Conservation (phyloP, 352 stramenopile genomes). For the Halophytophthora polymorphica region DNA sequence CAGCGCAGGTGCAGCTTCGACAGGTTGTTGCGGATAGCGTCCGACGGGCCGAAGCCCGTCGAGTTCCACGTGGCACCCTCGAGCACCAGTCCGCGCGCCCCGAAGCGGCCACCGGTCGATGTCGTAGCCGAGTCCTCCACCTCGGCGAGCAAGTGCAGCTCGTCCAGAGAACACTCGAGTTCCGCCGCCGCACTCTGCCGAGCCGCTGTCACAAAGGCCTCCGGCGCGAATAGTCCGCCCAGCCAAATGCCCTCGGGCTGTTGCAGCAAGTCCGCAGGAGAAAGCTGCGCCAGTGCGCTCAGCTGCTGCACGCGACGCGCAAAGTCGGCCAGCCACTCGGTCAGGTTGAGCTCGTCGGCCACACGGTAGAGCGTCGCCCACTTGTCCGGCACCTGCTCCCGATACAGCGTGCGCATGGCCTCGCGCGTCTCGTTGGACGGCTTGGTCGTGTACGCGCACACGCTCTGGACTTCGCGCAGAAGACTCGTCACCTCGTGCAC, state of each 20-base stretch:
- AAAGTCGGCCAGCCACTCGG: slow-evolving; percentile 87
- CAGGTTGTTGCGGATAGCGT: slow-evolving; percentile 71
- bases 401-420: slow-evolving; percentile 72
- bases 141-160: slow-evolving; percentile 79
- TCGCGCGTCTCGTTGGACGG: slow-evolving; percentile 86
- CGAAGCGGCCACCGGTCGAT: slow-evolving; percentile 42
- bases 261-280: slow-evolving; percentile 36
- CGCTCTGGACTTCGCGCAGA: slow-evolving; percentile 62
- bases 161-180: slow-evolving; percentile 84
- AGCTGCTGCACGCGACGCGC: slow-evolving; percentile 70
- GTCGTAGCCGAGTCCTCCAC: slow-evolving; percentile 32
- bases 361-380: slow-evolving; percentile 65
- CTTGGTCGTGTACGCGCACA: slow-evolving; percentile 84
- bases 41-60: slow-evolving; percentile 67
- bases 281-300: slow-evolving; percentile 37
- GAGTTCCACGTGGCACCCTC: slow-evolving; percentile 79
- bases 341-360: slow-evolving; percentile 53
- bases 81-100: slow-evolving; percentile 70
- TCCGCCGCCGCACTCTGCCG: slow-evolving; percentile 85
- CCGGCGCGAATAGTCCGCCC: slow-evolving; percentile 91
- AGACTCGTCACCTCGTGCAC: slow-evolving; percentile 64
- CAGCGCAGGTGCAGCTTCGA: slow-evolving; percentile 74
- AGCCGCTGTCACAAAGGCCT: slow-evolving; percentile 91
- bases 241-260: slow-evolving; percentile 75
- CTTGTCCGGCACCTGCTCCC: slow-evolving; percentile 59